These are phyloP conservation scores for Candida patagonica DNA, from an alignment of 805 yeast genomes.

Conservation along the genomic window DNA sequence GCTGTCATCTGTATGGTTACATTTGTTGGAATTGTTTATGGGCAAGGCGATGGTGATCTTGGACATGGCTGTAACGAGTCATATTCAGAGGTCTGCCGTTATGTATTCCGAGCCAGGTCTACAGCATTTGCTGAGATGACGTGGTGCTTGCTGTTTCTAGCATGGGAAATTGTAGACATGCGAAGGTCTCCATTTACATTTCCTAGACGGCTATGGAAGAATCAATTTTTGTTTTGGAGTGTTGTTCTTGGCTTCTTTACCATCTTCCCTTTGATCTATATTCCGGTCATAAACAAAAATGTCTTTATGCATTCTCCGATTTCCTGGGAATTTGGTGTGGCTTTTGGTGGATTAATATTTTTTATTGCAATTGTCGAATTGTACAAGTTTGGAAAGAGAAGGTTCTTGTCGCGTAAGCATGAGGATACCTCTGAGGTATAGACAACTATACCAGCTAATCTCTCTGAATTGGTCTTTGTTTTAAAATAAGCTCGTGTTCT, in stretches of 20 bases:
- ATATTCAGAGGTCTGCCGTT: constrained; percentile 39
- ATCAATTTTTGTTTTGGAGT: constrained; percentile 77
- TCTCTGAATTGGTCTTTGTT: no score
- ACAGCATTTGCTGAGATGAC: constrained; percentile 75
- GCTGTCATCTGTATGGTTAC: constrained; percentile 60
- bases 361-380: constrained; percentile 55
- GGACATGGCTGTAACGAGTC: constrained; percentile 56
- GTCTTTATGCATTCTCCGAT: constrained; percentile 69
- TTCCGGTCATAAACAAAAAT: constrained; percentile 73
- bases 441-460: no score
- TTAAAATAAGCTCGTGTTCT: no score
- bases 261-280: constrained; percentile 74
- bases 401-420: no score
- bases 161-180: constrained; percentile 77
- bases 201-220: constrained; percentile 44
- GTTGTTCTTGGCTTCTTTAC: constrained; percentile 58
- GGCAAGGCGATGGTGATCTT: constrained; percentile 53
- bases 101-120: constrained; percentile 68
- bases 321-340: constrained; percentile 73
- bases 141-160: constrained; percentile 73
- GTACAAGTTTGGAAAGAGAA: constrained; percentile 60
- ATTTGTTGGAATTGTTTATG: constrained; percentile 60
- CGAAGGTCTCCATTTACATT: constrained; percentile 60
- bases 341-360: constrained; percentile 45
- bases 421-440: no score